Percentiles rank a stretch among this genome's conserved stretches.
These are phyloP conservation scores for Cocos nucifera DNA, from an alignment of 176 grass and related monocot species.

Conservation along the genomic window DNA sequence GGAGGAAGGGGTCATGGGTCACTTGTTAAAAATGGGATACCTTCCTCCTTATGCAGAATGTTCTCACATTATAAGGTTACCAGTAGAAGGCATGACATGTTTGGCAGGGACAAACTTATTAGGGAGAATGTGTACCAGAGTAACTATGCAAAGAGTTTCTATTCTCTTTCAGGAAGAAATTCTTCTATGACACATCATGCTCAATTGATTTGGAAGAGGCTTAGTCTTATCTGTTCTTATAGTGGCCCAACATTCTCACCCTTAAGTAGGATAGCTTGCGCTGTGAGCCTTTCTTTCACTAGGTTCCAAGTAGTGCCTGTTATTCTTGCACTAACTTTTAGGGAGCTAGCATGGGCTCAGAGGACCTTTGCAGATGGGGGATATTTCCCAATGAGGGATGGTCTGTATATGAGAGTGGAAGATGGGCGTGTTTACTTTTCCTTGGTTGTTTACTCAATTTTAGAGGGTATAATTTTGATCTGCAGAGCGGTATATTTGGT, in stretches of 20 bases:
- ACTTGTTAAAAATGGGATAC: constrained; percentile 28
- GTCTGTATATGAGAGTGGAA: constrained; percentile 35
- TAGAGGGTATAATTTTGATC: constrained; percentile 60
- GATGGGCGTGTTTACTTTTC: constrained; percentile 47
- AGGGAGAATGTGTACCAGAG: constrained; percentile 28
- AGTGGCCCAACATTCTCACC: constrained; percentile 22
- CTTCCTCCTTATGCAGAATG: constrained; percentile 36
- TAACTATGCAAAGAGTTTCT: constrained; percentile 29
- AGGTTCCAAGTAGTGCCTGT: constrained; percentile 65
- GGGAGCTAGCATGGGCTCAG: constrained; percentile 37
- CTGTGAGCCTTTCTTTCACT: constrained; percentile 53
- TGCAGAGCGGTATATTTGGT: constrained; percentile 52
- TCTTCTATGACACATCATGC: constrained; percentile 36
- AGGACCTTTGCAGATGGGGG: constrained; percentile 51
- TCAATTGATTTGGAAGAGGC: constrained; percentile 52
- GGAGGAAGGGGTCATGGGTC: constrained; percentile 39
- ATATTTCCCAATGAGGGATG: constrained; percentile 29
- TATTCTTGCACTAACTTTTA: constrained; percentile 47
- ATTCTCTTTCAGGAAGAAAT: constrained; percentile 23
- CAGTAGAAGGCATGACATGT: constrained; percentile 12
- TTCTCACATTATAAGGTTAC: constrained; percentile 48
- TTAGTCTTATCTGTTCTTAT: constrained; percentile 27
- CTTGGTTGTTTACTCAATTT: constrained; percentile 45
- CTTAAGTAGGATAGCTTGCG: constrained; percentile 41
- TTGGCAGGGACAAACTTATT: background rate